Base-by-base conservation (phyloP, 352 stramenopile species). In the Phytophthora niederhauseri region DNA sequence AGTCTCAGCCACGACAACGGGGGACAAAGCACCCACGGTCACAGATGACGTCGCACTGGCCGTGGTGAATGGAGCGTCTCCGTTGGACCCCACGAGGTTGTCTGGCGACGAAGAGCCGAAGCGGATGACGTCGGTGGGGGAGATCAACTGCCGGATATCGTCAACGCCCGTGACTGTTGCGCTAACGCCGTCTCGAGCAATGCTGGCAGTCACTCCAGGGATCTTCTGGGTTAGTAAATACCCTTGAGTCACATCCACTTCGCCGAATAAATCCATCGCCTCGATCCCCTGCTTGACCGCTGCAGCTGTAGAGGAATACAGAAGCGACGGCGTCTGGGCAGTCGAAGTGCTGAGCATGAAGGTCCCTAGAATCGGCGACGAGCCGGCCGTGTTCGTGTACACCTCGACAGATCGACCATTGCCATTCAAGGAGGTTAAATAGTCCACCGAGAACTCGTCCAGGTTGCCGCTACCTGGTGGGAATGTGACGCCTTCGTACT, bases 381-480 rank as follows among this genome's bases (percentile, higher is more conserved):
- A 90, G 2, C 87, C 87, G 0, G 76, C 46, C 24, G 71, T 64
- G 15, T 81, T 91, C 5, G 80, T 92, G 38, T 64, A 79, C 19
- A 94, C 77, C 36, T 89, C 76, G 38, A 92, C 74, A 0, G 80
- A 83, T 4, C 70, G 69, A 2, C 79, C 59, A 19, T 72, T 89
- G 3, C 87, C 87, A 22, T 68, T 30, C 0, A 95, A 43, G 2
- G 45, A 51, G 7, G 45, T 51, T n/a, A 51, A 17, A 57, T 74
- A 6, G 73, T 76, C 1, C 30, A 89, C 78, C 0, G 75, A 81
- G 0, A 90, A 69, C 4, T 77, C 77, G n/a, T 75, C 80, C 1
- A 97, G 72, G 20, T 89, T 90, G 26, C 97, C 78, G 14, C 85
- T 95, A 6, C 87, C 87, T 2, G 85, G 83, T 2, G 87, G 87